These are phyloP conservation scores for Aspergillus sojae DNA, from an alignment of 2,329 filamentous ascomycete species.

Conservation along the genomic window DNA sequence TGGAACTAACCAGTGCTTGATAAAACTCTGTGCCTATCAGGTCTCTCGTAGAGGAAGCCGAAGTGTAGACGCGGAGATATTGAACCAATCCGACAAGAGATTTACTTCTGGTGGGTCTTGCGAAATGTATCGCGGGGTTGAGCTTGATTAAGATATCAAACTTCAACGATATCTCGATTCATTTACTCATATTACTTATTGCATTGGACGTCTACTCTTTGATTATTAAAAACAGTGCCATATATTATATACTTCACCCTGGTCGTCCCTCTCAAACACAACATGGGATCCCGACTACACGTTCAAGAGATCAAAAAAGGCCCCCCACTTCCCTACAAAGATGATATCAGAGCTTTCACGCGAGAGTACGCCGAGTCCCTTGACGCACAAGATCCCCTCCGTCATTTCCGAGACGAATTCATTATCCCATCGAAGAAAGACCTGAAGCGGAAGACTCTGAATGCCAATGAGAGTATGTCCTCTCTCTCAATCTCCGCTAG, in stretches of 20 bases:
- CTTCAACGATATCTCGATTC: background rate
- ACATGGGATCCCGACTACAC: conserved; percentile 21
- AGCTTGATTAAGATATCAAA: background rate
- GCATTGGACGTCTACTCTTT: background rate
- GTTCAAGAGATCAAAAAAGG: conserved; percentile 30
- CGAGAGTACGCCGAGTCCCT: conserved; percentile 51
- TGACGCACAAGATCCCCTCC: conserved; percentile 64
- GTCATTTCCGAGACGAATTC: conserved; percentile 69
- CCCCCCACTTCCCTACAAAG: conserved; percentile 32
- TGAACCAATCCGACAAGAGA: background rate
- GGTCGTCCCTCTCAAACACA: background rate
- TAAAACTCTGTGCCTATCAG: background rate
- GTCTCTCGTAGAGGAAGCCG: no score
- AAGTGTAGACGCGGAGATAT: background rate
- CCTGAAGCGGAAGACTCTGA: conserved; percentile 64
- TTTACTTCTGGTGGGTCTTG: background rate
- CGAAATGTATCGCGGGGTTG: background rate
- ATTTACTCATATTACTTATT: background rate
- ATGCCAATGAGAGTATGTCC: conserved; percentile 29
- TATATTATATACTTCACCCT: background rate
- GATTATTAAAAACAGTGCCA: background rate
- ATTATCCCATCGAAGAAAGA: conserved; percentile 75
- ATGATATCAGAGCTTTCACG: conserved; percentile 38
- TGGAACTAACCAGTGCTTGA: background rate
- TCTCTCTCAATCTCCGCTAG: background rate